Base-by-base conservation (phyloP, 495 filamentous ascomycete species). In the Penicillium canariense region DNA sequence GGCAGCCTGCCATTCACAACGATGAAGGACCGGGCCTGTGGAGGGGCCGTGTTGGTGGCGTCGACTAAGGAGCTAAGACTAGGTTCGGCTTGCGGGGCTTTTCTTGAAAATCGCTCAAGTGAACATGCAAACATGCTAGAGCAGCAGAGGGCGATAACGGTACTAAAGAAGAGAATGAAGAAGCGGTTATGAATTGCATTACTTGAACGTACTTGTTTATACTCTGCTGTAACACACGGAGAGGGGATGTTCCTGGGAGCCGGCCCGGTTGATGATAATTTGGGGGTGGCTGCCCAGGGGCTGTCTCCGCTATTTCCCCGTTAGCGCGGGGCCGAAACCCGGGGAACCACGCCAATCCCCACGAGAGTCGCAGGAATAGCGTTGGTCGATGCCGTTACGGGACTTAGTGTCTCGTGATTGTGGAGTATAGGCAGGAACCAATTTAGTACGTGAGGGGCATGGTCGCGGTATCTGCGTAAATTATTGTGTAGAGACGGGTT, bases 241-340 rank as follows among this genome's bases (percentile, higher is more conserved):
- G n/a, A 42, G 20, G 25, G 38, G 38, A 25, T 25, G 20, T 42
- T 25, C 10, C 38, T 42, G 38, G 38, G 23, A 23, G 18, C 38
- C 20, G 10, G 18, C 36, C 17, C 17, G 1, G 11, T 9, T 18
- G 3, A 14, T 11, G 6, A 11, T 4, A 12, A 40, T 20, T 23
- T 5, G 6, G n/a, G 12, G 38, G 9, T 12, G 4, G 26, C 25
- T 22, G 14, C 18, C 15, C 25, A 36, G 47, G 7, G 18, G 4
- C 27, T 25, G 17, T 15, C 39, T 55, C 57, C 57, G 52, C 48
- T 47, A 59, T 55, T 55, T 52, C 20, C 48, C 48, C 52, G 56
- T 55, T 44, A 26, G 3, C 45, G 50, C 31, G 52, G 35, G 52
- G 20, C 45, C 45, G 27, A 55, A 43, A 48, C 5, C 36, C 26